A percentile compares a stretch with the other conserved stretches of the same genome.
These are phyloP conservation scores for Exophiala lecanii-corni DNA, from an alignment of 2,329 filamentous ascomycete genomes.

Conservation along the genomic window DNA sequence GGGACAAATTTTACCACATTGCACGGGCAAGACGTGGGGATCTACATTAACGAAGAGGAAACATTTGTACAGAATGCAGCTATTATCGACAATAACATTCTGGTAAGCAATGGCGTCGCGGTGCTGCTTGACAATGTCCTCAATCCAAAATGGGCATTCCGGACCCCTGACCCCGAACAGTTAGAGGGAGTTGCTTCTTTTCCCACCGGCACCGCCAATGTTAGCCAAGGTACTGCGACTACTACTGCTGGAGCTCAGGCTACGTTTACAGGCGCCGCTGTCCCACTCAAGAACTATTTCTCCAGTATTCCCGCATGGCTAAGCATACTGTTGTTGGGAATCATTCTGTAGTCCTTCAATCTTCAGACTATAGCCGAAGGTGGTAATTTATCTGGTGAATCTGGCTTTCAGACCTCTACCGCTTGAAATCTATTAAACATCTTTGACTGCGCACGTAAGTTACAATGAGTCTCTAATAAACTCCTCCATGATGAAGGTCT, in stretches of 20 bases:
- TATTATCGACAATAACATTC: constrained; percentile 34
- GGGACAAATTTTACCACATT: constrained; percentile 33
- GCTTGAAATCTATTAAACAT: too few species aligned
- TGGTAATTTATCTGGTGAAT: too few species aligned
- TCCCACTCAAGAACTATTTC: too few species aligned
- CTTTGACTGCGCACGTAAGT: too few species aligned
- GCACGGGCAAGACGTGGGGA: constrained; percentile 40
- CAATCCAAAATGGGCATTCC: constrained; percentile 4
- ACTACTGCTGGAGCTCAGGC: not conserved
- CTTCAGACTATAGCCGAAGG: too few species aligned
- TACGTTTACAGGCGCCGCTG: not conserved
- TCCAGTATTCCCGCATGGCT: too few species aligned
- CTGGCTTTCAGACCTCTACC: too few species aligned
- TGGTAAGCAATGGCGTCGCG: constrained; percentile 12
- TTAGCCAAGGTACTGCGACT: constrained; percentile 7
- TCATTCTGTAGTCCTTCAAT: too few species aligned
- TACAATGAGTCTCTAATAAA: too few species aligned
- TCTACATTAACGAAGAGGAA: constrained; percentile 46
- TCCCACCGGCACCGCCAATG: constrained; percentile 3
- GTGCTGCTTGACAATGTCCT: constrained; percentile 14
- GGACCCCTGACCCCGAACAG: not conserved
- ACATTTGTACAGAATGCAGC: constrained; percentile 50
- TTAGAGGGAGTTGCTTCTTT: constrained; percentile 5
- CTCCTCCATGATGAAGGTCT: too few species aligned
- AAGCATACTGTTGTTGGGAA: too few species aligned